phyloP scores from a whole-genome alignment of 441 rosid species.

The Brassica balearica region DNA sequence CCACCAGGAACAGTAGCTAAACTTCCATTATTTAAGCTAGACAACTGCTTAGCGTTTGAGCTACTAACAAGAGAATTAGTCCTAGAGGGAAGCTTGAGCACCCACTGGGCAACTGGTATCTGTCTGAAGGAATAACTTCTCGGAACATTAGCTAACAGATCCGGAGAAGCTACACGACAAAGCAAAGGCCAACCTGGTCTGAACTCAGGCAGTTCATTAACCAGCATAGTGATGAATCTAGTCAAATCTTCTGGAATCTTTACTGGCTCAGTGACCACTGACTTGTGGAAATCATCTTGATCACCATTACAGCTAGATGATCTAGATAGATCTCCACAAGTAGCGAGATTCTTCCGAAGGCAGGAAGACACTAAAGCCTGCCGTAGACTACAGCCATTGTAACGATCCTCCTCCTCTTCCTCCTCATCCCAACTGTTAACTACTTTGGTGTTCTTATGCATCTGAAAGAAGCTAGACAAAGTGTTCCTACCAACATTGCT shows the following conservation, averaged over 20 bases:
- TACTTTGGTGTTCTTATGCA: slow-evolving; percentile 56
- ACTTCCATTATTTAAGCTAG: slow-evolving; percentile 47
- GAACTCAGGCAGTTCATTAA: slow-evolving; percentile 49
- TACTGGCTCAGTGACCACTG: slow-evolving; percentile 53
- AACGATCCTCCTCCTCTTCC: slow-evolving; percentile 37
- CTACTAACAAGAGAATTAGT: slow-evolving; percentile 33
- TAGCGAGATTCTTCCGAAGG: slow-evolving; percentile 49
- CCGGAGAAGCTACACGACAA: slow-evolving; percentile 39
- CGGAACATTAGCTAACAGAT: slow-evolving; percentile 37
- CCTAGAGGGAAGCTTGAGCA: slow-evolving; percentile 58
- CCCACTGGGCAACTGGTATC: slow-evolving; percentile 75
- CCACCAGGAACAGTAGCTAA: slow-evolving; percentile 39
- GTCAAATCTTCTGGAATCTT: slow-evolving; percentile 43
- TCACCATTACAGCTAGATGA: slow-evolving; percentile 20
- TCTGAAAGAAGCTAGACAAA: slow-evolving; percentile 57
- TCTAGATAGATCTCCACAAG: slow-evolving; percentile 26
- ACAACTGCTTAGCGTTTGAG: slow-evolving; percentile 38
- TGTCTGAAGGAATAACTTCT: slow-evolving; percentile 49
- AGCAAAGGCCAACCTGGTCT: slow-evolving; percentile 75
- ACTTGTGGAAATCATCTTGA: slow-evolving; percentile 23
- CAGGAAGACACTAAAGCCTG: slow-evolving; percentile 49
- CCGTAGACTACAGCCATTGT: slow-evolving; percentile 45
- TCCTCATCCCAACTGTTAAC: slow-evolving; percentile 40
- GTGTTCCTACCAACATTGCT: slow-evolving; percentile 49
- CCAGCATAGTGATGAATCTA: slow-evolving; percentile 45